A percentile compares a stretch with the other conserved stretches of the same genome.
These are phyloP conservation scores for Trichoderma koningii DNA, from an alignment of 2,329 filamentous ascomycete genomes.

Conservation along the genomic window DNA sequence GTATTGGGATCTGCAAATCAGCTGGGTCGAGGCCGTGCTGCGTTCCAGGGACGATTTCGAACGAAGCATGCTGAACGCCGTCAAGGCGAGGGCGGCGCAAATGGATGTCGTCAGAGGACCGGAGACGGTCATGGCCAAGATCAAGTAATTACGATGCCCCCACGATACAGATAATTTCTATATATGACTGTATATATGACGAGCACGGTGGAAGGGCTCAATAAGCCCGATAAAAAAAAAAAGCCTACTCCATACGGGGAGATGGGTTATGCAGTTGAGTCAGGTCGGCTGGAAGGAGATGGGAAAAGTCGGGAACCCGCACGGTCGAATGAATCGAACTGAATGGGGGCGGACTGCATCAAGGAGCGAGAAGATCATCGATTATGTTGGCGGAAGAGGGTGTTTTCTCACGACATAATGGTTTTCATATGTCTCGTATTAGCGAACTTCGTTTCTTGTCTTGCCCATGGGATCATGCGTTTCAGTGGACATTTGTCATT, in stretches of 20 bases:
- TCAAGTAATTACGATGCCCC: slow-evolving; percentile 58
- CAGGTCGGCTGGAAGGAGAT: not conserved
- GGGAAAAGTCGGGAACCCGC: not conserved
- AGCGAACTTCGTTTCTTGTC: slow-evolving; percentile 13
- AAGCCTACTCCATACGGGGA: not conserved
- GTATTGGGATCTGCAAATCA: slow-evolving; percentile 93
- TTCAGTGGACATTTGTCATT: slow-evolving; percentile 14
- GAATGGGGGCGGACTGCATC: not conserved
- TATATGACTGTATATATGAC: not conserved
- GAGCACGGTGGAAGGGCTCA: not conserved
- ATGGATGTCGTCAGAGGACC: slow-evolving; percentile 76
- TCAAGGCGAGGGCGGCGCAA: slow-evolving; percentile 87
- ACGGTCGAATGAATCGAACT: not conserved
- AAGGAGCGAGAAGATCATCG: not conserved
- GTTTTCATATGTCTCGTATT: slow-evolving; percentile 25
- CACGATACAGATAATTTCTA: not conserved
- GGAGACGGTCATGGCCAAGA: slow-evolving; percentile 93
- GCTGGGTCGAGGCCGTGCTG: slow-evolving; percentile 92
- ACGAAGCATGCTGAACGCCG: slow-evolving; percentile 79
- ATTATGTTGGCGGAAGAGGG: too few species aligned
- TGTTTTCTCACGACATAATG: not conserved
- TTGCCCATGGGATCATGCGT: not conserved
- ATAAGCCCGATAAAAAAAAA: not conserved
- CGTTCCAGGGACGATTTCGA: slow-evolving; percentile 91
- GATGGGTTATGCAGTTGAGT: not conserved